These are phyloP conservation scores for Phialocephala subalpina DNA, from an alignment of 2,329 filamentous ascomycete genomes.

Conservation along the genomic window DNA sequence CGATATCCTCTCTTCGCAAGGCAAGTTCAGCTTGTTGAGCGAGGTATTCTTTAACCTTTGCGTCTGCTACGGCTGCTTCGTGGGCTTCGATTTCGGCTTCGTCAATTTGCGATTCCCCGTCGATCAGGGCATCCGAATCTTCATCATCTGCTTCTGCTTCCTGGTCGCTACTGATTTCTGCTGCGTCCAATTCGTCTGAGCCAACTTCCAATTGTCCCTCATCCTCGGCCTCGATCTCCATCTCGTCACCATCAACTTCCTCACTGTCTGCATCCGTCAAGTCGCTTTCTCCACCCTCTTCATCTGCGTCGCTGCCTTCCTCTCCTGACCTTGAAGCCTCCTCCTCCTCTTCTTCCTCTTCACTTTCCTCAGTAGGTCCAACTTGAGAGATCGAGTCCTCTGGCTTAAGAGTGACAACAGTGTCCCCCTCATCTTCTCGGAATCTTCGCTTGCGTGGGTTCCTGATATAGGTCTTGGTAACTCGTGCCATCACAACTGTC, in stretches of 20 bases:
- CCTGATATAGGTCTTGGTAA: constrained; percentile 20
- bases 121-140: constrained; percentile 8
- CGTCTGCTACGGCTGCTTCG: constrained; percentile 27
- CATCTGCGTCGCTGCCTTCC: constrained; percentile 16
- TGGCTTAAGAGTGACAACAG: constrained; percentile 27
- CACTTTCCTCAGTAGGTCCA: constrained; percentile 11
- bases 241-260: constrained; percentile 15
- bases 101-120: constrained; percentile 7
- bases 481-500: neutral
- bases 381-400: constrained; percentile 37
- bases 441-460: constrained; percentile 40
- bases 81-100: constrained; percentile 20
- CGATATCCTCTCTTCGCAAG: constrained; percentile 34
- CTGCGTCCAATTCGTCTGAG: constrained; percentile 3
- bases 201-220: constrained; percentile 10
- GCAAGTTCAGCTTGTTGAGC: constrained; percentile 40
- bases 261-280: constrained; percentile 16
- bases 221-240: constrained; percentile 9
- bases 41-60: constrained; percentile 42
- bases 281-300: constrained; percentile 19
- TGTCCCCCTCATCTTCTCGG: constrained; percentile 33
- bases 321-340: constrained; percentile 17
- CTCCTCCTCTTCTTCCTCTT: constrained; percentile 3
- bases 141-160: constrained; percentile 28
- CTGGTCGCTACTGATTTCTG: constrained; percentile 6